Base-by-base conservation (phyloP, 768 basidiomycete genomes). In the Agaricus sinodeliciosus region DNA sequence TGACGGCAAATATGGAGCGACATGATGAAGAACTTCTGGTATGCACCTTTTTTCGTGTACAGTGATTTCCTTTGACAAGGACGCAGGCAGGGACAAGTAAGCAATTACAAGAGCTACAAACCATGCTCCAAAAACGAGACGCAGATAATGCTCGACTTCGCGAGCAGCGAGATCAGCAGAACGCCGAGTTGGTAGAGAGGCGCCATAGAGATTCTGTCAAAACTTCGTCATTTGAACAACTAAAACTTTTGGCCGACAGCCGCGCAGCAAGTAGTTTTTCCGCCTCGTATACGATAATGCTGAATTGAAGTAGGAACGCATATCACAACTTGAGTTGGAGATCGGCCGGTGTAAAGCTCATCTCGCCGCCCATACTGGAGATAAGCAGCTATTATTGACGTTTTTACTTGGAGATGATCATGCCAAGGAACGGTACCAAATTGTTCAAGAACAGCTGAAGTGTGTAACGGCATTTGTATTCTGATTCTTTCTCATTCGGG, bases 341-440 rank as follows among this genome's bases (percentile, higher is more conserved):
- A 70, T 87, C 9, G 75, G 71, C 39, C 77, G 93, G 19, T 73
- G 87, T 57, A 90, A 87, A 65, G 76, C 85, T 13, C 78, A 80
- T 27, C 70, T 94, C n/a, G 92, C 89, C 16, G 90, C 90, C 0
- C 69, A 82, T 25, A 73, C 78, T 1, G 82, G 85, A 5, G 77
- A 87, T 19, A 80, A 82, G 55, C 86, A 91, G 45, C 72, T 92
- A 31, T 74, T 94, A 66, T 68, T 69, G 4, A 90, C 91, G 64
- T 76, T 94, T 57, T 70, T 83, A 49, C 72, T 72, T 42, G 80
- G 76, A 16, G 73, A 78, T 41, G 69, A 75, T 4, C 78, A 19
- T 9, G 81, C 15, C 76, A 82, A 51, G 62, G 65, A 1, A 67
- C 71, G 11, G 84, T 79, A 58, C 71, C 71, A 76, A 16, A 65